A percentile compares a stretch with the other conserved stretches of the same genome.
These are phyloP conservation scores for Dothideomycetidae sp. DNA, from an alignment of 2,329 filamentous ascomycete species.

Conservation along the genomic window DNA sequence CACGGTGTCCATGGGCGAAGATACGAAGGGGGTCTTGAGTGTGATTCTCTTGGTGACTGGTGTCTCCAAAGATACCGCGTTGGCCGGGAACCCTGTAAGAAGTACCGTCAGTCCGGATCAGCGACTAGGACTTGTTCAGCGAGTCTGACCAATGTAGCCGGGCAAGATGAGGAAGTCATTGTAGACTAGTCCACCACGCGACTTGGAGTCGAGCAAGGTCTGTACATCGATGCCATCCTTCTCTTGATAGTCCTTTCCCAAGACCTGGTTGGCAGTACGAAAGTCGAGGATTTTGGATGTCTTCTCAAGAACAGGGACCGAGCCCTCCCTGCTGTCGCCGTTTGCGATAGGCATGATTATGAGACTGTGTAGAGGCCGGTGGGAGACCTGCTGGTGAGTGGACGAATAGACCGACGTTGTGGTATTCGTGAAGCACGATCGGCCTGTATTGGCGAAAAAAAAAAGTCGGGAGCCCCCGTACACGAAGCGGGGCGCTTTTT, in stretches of 20 bases:
- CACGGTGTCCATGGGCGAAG: constrained; percentile 98
- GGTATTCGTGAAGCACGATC: not conserved
- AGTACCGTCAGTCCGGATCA: constrained; percentile 15
- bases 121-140: constrained; percentile 6
- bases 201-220: constrained; percentile 78
- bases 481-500: not conserved
- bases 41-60: constrained; percentile 90
- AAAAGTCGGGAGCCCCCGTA: not conserved
- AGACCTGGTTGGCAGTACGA: constrained; percentile 61
- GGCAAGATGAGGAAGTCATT: constrained; percentile 97
- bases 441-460: not conserved
- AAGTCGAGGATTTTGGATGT: constrained; percentile 51
- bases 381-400: no score
- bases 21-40: constrained; percentile 91
- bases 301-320: constrained; percentile 30
- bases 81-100: constrained; percentile 65
- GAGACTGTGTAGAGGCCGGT: no score
- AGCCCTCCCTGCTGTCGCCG: constrained; percentile 41
- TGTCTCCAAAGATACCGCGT: constrained; percentile 74
- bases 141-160: constrained; percentile 67
- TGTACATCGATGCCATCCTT: constrained; percentile 78
- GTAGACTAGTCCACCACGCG: constrained; percentile 89
- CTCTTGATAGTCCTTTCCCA: constrained; percentile 61
- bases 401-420: not conserved
- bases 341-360: constrained; percentile 58